phyloP scores from a whole-genome alignment of 2,329 filamentous ascomycete species.

The Ophiostoma himal-ulmi region DNA sequence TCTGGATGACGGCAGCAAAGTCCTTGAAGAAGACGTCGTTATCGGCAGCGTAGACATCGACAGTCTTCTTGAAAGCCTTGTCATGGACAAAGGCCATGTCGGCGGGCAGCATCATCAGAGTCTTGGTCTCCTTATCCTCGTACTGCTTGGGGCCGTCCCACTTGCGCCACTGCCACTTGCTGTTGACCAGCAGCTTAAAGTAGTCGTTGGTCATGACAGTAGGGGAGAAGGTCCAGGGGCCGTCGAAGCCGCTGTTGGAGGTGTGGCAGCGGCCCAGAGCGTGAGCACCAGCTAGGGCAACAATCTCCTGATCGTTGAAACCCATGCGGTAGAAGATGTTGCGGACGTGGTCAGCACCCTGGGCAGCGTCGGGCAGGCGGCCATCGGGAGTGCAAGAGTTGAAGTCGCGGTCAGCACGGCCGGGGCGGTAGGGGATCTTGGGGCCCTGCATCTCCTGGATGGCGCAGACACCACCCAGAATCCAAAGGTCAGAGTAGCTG shows the following conservation, averaged over 20 bases:
- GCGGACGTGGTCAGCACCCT: conserved; percentile 76
- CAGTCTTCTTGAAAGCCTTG: conserved; percentile 73
- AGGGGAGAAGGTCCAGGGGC: conserved; percentile 88
- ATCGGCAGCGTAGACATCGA: conserved; percentile 86
- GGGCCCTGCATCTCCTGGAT: conserved; percentile 96
- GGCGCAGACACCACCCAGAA: conserved; percentile 74
- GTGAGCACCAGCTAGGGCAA: conserved; percentile 80
- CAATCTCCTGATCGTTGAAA: conserved; percentile 95
- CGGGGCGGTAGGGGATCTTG: conserved; percentile 78
- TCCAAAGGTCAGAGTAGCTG: conserved; percentile 94
- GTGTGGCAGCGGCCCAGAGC: conserved; percentile 81
- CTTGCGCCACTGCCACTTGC: conserved; percentile 90
- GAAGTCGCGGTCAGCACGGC: conserved; percentile 72
- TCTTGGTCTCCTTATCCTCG: conserved; percentile 80
- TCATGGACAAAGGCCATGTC: conserved; percentile 85
- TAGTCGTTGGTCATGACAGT: conserved; percentile 93
- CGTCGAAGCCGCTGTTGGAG: conserved; percentile 79
- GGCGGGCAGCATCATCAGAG: conserved; percentile 94
- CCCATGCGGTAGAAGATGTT: conserved; percentile 96
- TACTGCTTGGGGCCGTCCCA: conserved; percentile 90
- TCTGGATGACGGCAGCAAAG: conserved; percentile 70
- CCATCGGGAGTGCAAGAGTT: conserved; percentile 89
- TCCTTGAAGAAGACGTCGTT: conserved; percentile 90
- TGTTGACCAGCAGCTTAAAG: conserved; percentile 77
- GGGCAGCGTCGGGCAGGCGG: conserved; percentile 64